Base-by-base conservation (phyloP, 371 early-diverging fungal species). In the Lichtheimia corymbifera region DNA sequence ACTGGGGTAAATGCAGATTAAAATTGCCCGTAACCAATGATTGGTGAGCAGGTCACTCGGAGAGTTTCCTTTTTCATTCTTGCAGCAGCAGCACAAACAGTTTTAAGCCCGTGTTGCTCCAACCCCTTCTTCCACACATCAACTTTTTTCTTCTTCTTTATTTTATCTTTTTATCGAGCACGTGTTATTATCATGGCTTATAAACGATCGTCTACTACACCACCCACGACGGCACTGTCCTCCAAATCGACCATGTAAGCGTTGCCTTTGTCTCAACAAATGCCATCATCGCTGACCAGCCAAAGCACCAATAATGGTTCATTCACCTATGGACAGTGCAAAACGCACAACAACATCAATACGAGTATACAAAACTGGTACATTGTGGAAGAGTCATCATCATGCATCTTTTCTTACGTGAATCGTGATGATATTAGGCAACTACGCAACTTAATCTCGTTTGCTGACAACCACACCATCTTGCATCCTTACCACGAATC, bases 351-450 rank as follows among this genome's bases (percentile, higher is more conserved):
- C 12, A 50, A 52, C 22, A 30, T 56, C 24, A 60, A 65, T 22
- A 60, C 61, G 9, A 60, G 61, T 5, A 65, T 65, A 22, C 65
- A 65, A 56, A 59, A 65, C 45, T 65, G 65, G 65, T 65, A 60
- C 40, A n/a, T n/a, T n/a, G n/a, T n/a, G n/a, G n/a, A n/a, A n/a
- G n/a, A n/a, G n/a, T n/a, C n/a, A n/a, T n/a, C 18, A 60, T 15
- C 47, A 17, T 47, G 22, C 14, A 17, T 54, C 30, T 11, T 4
- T 28, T 13, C 18, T 56, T 11, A 43, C 28, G 9, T 22, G n/a
- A 12, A 15, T 22, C 22, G 1, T 22, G 1, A 11, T 56, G 52
- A 52, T 52, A 24, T 6, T 18, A 65, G 68, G 68, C 60, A 67
- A 56, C 60, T 67, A 20, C 59, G 68, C 12, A 52, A 67, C 53